These are phyloP conservation scores for Pichia sp. DNA, from an alignment of 1,139 yeast genomes.

Conservation along the genomic window DNA sequence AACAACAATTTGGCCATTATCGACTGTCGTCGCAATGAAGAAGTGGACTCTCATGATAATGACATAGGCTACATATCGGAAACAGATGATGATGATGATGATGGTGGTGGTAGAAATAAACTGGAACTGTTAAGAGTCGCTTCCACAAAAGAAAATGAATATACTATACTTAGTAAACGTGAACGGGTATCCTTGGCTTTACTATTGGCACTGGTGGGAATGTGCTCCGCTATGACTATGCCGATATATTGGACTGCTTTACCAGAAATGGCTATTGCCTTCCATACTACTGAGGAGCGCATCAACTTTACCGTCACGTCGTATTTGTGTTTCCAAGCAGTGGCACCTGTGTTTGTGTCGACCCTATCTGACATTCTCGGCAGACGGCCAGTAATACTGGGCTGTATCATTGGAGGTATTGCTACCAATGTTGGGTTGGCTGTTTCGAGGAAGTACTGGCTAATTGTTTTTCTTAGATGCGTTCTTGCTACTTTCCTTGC, in stretches of 20 bases:
- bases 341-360: constrained; percentile 61
- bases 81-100: neutral
- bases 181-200: constrained; percentile 38
- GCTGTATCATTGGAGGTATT: constrained; percentile 50
- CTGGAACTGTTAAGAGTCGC: neutral
- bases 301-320: constrained; percentile 68
- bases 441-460: constrained; percentile 46
- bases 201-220: constrained; percentile 43
- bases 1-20: neutral
- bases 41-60: neutral
- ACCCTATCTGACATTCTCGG: constrained; percentile 67
- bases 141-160: constrained; percentile 12
- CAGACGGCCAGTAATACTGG: constrained; percentile 58
- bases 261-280: constrained; percentile 47
- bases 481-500: constrained; percentile 69
- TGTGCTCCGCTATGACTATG: constrained; percentile 62
- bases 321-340: constrained; percentile 66
- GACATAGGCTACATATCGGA: neutral
- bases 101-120: neutral
- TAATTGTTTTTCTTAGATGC: constrained; percentile 54
- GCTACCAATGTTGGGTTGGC: constrained; percentile 62
- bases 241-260: constrained; percentile 75
- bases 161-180: constrained; percentile 34
- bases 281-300: constrained; percentile 48
- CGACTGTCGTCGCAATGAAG: neutral